phyloP scores from a whole-genome alignment of 371 early-diverging fungal species.

The Sporodiniella umbellata region DNA sequence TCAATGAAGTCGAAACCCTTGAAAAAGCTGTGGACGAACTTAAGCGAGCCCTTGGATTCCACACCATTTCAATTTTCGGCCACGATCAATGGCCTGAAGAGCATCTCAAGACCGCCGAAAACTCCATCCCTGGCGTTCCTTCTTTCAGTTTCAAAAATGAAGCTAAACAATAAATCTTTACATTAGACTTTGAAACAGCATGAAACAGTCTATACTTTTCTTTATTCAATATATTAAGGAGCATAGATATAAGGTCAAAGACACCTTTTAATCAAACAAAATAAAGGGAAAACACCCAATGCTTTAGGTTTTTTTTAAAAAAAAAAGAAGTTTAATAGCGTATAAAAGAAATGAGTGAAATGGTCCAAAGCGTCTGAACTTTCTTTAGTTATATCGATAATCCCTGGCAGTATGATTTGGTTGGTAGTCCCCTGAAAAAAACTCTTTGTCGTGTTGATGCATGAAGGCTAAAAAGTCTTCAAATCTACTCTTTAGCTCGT shows the following conservation, averaged over 20 bases:
- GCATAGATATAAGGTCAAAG: too few species aligned
- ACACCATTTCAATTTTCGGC: conserved; percentile 36
- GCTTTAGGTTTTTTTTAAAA: too few species aligned
- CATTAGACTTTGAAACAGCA: neutral
- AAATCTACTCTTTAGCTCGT: conserved; percentile 24
- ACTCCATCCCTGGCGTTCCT: conserved; percentile 70
- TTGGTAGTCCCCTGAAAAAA: conserved; percentile 19
- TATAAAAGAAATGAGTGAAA: too few species aligned
- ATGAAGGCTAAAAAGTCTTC: conserved; percentile 31
- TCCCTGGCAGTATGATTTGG: neutral
- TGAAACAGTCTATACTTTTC: too few species aligned
- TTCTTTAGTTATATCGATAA: too few species aligned
- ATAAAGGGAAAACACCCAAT: too few species aligned
- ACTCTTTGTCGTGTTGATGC: conserved; percentile 30
- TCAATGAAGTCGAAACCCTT: conserved; percentile 77
- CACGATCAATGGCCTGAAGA: conserved; percentile 50
- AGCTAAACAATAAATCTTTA: conserved; percentile 1
- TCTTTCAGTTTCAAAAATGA: conserved; percentile 52
- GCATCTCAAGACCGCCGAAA: conserved; percentile 53
- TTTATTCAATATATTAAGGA: too few species aligned
- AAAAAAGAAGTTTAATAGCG: too few species aligned
- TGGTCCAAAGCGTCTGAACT: too few species aligned
- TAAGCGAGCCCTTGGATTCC: conserved; percentile 45
- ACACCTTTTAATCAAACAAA: too few species aligned
- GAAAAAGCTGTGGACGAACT: conserved; percentile 49